Conservation (phyloP, 2,329 filamentous ascomycete genomes). For the Epichloe typhina region DNA sequence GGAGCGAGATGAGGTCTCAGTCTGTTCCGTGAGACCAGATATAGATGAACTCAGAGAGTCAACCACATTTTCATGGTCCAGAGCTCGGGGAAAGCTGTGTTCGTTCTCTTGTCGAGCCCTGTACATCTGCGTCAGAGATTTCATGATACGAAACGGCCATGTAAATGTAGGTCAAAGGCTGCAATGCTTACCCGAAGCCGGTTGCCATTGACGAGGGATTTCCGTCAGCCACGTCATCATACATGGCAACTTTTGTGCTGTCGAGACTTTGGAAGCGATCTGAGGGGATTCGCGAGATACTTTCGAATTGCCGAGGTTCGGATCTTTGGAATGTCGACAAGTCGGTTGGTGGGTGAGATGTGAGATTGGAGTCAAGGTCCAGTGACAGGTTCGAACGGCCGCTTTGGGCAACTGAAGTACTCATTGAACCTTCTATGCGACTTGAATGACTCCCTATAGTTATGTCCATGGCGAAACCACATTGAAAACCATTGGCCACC, state of each 20-base stretch:
- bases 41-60: slow-evolving; percentile 40
- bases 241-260: slow-evolving; percentile 9
- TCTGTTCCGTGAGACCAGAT: slow-evolving; percentile 38
- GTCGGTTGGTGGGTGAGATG: neutral
- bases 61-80: slow-evolving; percentile 9
- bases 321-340: neutral
- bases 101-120: slow-evolving; percentile 9
- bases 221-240: slow-evolving; percentile 15
- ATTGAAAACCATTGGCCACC: slow-evolving; percentile 2
- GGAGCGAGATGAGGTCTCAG: slow-evolving; percentile 39
- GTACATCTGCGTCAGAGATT: neutral
- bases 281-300: slow-evolving; percentile 19
- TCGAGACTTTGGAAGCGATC: slow-evolving; percentile 5
- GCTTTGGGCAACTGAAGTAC: neutral
- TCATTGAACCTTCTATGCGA: neutral
- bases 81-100: slow-evolving; percentile 6
- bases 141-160: neutral
- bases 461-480: slow-evolving; percentile 3
- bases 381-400: slow-evolving; percentile 1
- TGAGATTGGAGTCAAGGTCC: slow-evolving; percentile 7
- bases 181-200: slow-evolving; percentile 16
- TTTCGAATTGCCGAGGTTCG: slow-evolving; percentile 16
- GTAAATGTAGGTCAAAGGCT: neutral
- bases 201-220: slow-evolving; percentile 10
- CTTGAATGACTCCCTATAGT: neutral